Evolutionary conservation across 768 basidiomycete species (phyloP), one percentile per base, ranked within the genome.

Genomic region (Suillus subalutaceus): DNA sequence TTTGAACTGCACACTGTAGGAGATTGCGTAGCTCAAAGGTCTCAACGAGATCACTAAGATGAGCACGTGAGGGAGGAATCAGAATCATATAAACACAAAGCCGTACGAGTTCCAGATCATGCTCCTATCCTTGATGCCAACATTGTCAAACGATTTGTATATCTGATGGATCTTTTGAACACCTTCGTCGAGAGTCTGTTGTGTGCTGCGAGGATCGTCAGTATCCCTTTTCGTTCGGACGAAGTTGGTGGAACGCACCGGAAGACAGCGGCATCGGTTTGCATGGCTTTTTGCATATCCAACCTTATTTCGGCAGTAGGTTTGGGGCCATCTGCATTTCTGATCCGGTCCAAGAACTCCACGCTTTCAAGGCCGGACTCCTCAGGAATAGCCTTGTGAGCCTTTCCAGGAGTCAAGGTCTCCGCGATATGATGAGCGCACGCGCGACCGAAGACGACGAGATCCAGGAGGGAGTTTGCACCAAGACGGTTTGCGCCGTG

Each of bases 51-150:
- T 99, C 97, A 71, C 94, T 96, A 70, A 4, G 66, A 68, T 30
- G 50, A n/a, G 13, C 61, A 48, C 57, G 57, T 68, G 43, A 72
- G 40, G 61, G 37, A 43, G 62, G 53, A 37, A 66, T 55, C 32
- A 37, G 68, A 37, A 46, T 13, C 52, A 18, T 43, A 16, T 16
- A 18, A 68, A 46, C 44, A 61, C 41, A n/a, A 55, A 55, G 16
- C 75, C 94, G 68, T 73, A 97, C 96, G 94, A 94, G 83, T 99
- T 98, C 97, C 97, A 99, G 79, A 99, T 97, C 96, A 99, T 93
- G 80, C 93, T 94, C 75, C 97, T 86, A 79, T 99, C 97, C 83
- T 97, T 96, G 84, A 97, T 93, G 63, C 96, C 93, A 70, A 99
- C 92, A 53, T 97, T 86, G 71, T 91, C 85, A 79, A 89, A 99